phyloP scores from a whole-genome alignment of 139 green algal genomes.

The Chlorella vulgaris region DNA sequence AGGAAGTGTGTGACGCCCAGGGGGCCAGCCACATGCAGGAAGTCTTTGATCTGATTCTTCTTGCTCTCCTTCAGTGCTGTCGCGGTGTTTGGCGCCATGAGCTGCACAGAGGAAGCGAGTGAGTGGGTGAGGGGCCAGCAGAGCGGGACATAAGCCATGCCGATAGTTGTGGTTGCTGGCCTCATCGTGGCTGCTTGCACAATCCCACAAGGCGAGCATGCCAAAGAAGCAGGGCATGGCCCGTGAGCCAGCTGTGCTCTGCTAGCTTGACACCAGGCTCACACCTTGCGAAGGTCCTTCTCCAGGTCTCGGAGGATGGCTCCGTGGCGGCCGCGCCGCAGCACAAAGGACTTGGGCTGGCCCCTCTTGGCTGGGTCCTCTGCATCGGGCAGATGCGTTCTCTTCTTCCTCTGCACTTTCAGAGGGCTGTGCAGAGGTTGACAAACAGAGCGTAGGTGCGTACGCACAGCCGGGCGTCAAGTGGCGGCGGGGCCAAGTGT shows the following conservation, averaged over 20 bases:
- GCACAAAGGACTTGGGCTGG: conserved; percentile 84
- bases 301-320: conserved; percentile 81
- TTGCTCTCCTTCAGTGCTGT: conserved; percentile 81
- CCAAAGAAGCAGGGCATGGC: too few relatives aligned
- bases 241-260: too few relatives aligned
- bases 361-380: conserved; percentile 68
- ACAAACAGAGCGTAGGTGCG: too few relatives aligned
- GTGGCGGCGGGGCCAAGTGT: background rate
- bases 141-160: background rate
- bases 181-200: too few relatives aligned
- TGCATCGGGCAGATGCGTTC: conserved; percentile 71
- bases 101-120: background rate
- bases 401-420: conserved; percentile 80
- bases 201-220: too few relatives aligned
- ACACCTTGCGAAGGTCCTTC: conserved; percentile 80
- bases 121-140: background rate
- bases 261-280: background rate
- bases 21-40: conserved; percentile 92
- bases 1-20: conserved; percentile 97
- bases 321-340: conserved; percentile 76
- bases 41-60: conserved; percentile 93
- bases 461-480: background rate
- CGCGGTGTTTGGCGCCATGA: conserved; percentile 96
- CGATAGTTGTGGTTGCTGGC: background rate
- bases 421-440: background rate